A percentile compares a stretch with the other conserved stretches of the same genome.
phyloP scores from a whole-genome alignment of 768 basidiomycete species.

The Amanita brunnescens region DNA sequence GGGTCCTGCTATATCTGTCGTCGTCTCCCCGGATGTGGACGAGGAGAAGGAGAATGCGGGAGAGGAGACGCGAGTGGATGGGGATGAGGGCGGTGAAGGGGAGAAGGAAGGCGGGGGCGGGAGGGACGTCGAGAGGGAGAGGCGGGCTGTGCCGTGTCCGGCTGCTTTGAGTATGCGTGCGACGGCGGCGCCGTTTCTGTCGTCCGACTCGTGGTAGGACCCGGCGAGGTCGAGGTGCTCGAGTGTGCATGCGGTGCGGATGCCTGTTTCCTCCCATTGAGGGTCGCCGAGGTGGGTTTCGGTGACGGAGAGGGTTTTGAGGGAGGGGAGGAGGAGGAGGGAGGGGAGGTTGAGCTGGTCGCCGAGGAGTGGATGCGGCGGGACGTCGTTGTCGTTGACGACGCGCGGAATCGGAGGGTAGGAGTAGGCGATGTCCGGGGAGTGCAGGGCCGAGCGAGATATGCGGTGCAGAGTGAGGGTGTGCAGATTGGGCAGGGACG shows the following conservation, averaged over 20 bases:
- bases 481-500: conserved; percentile 44
- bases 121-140: conserved; percentile 40
- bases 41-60: background rate
- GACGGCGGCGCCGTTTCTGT: conserved; percentile 44
- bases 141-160: conserved; percentile 44
- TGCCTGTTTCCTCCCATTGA: conserved; percentile 38
- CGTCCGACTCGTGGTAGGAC: conserved; percentile 45
- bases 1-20: background rate
- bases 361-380: conserved; percentile 44
- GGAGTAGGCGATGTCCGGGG: conserved; percentile 39
- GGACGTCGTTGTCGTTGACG: conserved; percentile 51
- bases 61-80: background rate
- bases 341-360: conserved; percentile 54
- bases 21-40: background rate
- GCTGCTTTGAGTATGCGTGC: conserved; percentile 55
- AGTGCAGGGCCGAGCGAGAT: conserved; percentile 58
- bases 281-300: conserved; percentile 67
- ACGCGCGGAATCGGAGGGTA: conserved; percentile 56
- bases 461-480: conserved; percentile 54
- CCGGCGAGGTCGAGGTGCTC: conserved; percentile 49
- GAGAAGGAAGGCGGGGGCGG: conserved; percentile 24
- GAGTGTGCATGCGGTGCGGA: conserved; percentile 39
- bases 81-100: background rate
- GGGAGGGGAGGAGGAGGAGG: conserved; percentile 53
- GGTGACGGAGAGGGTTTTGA: conserved; percentile 52